Base-by-base conservation (phyloP, 2,329 filamentous ascomycete species). In the Coniella lustricola region DNA sequence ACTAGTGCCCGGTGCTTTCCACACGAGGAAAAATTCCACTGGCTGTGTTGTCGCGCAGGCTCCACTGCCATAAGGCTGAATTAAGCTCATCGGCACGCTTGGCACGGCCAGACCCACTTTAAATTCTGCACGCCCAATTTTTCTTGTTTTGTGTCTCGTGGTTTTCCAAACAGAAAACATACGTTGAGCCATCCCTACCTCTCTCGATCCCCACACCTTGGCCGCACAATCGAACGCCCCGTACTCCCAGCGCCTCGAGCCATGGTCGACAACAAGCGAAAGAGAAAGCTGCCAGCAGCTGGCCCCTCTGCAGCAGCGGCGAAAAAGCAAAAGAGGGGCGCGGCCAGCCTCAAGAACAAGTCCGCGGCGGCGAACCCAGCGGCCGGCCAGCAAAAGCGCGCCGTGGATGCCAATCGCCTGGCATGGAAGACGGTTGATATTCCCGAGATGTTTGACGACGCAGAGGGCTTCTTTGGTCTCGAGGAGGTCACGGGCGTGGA, bases 401-500 rank as follows among this genome's bases (percentile, higher is more conserved):
- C 69, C 2, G 67, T 77, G 18, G 67, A 70, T 37, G 65, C 72
- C 25, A 65, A 73, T 54, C 66, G 73, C 1, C 65, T 84, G 37
- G 64, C 68, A 62, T 84, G 81, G 81, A 71, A 76, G 57, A 64
- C 71, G 34, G 71, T 76, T 10, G 72, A 80, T 17, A 80, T 93
- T 3, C 87, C 88, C 7, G 86, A 90, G 60, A 82, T 85, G 61
- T 74, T 90, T 57, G 82, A 91, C 39, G 88, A 96, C 67, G 87
- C 87, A n/a, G 90, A 94, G 55, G 93, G 93, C 0, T 96, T 98
- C 64, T 94, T 84, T 59, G 90, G 87, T 0, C 70, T 98, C 2
- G 90, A 98, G 60, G 90, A 97, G 60, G 84, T 97, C 40, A 87
- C 95, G 14, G 89, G 87, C 44, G 87, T 98, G 1, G 87, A 95